Evolutionary conservation across 2,329 filamentous ascomycete genomes (phyloP).

Genomic region (Gyromitra esculenta): DNA sequence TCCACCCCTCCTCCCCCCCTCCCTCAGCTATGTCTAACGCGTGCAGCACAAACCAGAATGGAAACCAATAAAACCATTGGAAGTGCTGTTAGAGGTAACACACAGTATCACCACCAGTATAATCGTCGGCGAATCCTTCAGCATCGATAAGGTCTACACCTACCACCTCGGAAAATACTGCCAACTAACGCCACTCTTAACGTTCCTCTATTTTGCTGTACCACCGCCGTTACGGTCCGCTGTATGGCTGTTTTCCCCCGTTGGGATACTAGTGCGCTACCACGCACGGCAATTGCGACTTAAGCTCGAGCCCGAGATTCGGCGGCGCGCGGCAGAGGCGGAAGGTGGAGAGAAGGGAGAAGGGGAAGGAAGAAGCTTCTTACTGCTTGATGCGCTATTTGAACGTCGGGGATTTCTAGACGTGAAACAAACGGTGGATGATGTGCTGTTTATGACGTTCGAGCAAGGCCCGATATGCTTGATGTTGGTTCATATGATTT

Average conservation of each 20-base stretch:
- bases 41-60: background rate
- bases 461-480: background rate
- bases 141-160: background rate
- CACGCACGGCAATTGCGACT: background rate
- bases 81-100: background rate
- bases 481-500: background rate
- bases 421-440: background rate
- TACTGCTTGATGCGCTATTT: background rate
- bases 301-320: background rate
- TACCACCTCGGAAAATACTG: conserved; percentile 8
- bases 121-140: background rate
- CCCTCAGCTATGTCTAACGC: background rate
- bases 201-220: background rate
- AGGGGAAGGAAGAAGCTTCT: background rate
- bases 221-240: background rate
- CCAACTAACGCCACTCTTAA: background rate
- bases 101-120: background rate
- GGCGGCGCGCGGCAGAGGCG: background rate
- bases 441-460: conserved; percentile 13
- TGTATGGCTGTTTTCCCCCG: conserved; percentile 2
- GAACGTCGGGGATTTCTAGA: background rate
- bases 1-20: background rate
- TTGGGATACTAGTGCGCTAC: background rate
- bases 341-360: background rate
- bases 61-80: background rate